These are phyloP conservation scores for Brachypodium distachyon DNA, from an alignment of 202 grass and related monocot species.

Conservation along the genomic window DNA sequence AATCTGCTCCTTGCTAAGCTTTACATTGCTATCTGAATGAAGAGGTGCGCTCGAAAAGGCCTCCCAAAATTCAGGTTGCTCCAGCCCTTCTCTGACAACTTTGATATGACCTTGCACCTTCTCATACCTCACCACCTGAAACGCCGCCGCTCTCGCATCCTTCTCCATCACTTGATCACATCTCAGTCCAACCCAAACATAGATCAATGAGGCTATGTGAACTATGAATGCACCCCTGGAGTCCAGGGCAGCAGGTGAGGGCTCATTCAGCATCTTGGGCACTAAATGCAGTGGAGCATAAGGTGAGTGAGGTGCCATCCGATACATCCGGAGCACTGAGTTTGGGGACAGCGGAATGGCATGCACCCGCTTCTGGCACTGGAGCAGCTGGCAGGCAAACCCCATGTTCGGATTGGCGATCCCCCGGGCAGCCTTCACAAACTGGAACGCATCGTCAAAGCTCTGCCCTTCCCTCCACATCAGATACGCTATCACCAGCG, in stretches of 20 bases:
- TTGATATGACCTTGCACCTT: conserved; percentile 71
- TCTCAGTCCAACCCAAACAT: conserved; percentile 79
- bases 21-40: conserved; percentile 38
- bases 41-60: conserved; percentile 47
- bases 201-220: conserved; percentile 72
- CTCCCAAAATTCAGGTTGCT: conserved; percentile 83
- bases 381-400: conserved; percentile 91
- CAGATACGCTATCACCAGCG: conserved; percentile 92
- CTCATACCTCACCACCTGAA: conserved; percentile 96
- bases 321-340: conserved; percentile 84
- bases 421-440: conserved; percentile 86
- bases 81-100: conserved; percentile 64
- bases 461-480: conserved; percentile 99
- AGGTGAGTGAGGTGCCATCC: conserved; percentile 86
- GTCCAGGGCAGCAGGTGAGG: conserved; percentile 61
- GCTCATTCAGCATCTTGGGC: conserved; percentile 92
- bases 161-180: conserved; percentile 78
- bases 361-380: conserved; percentile 97
- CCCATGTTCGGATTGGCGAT: conserved; percentile 98
- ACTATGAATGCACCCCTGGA: conserved; percentile 92
- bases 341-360: conserved; percentile 80
- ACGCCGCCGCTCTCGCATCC: conserved; percentile 78
- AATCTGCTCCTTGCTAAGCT: conserved; percentile 49
- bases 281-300: conserved; percentile 90
- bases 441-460: conserved; percentile 86